Percentiles rank a stretch among this genome's conserved stretches.
These are phyloP conservation scores for Coleophoma eucalyptorum DNA, from an alignment of 2,329 filamentous ascomycete species.

Conservation along the genomic window DNA sequence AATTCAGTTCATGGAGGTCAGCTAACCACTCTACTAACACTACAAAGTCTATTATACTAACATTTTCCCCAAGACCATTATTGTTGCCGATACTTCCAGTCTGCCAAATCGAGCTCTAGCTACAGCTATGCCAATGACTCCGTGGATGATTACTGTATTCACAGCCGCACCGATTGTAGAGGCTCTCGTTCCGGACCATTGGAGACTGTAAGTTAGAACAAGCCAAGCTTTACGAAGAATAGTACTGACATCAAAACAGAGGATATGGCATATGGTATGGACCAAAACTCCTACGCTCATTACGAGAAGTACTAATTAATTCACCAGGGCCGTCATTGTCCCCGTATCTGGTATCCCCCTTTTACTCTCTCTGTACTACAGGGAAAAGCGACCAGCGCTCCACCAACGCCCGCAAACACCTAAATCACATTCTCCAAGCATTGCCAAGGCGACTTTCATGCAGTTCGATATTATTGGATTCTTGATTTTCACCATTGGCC, in stretches of 20 bases:
- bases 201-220: conserved; percentile 2
- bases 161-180: conserved; percentile 1
- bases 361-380: neutral
- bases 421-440: neutral
- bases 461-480: conserved; percentile 1
- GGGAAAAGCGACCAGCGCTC: neutral
- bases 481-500: neutral
- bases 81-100: conserved; percentile 2
- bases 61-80: neutral
- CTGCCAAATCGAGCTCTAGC: conserved; percentile 2
- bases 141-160: conserved; percentile 3
- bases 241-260: neutral
- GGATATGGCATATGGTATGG: conserved; percentile 3
- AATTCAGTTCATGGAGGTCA: conserved; percentile 3
- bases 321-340: neutral
- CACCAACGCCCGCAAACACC: neutral
- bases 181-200: conserved; percentile 2
- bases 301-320: neutral
- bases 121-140: conserved; percentile 3
- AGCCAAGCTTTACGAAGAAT: neutral
- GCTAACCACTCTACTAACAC: too few species aligned
- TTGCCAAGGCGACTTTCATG: neutral
- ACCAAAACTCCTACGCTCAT: neutral
- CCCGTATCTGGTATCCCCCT: conserved; percentile 1
- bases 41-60: neutral